Evolutionary conservation across 257 asterid species (phyloP), one percentile per base, ranked within the genome.

Genomic region (Sherardia arvensis): DNA sequence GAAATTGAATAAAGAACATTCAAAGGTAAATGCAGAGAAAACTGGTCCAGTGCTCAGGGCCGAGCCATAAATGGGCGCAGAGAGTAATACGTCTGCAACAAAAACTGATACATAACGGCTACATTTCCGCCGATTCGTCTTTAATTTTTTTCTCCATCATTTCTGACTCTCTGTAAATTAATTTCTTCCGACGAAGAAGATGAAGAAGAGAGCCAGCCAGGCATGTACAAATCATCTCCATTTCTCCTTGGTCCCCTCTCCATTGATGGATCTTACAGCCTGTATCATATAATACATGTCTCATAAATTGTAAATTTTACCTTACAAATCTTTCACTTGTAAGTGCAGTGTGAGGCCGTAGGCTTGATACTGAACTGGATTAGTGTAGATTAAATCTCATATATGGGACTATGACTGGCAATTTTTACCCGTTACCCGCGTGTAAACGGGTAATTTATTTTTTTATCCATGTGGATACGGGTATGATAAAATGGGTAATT

Each of bases 101-200:
- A 43, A 33, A 22, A 65, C 54, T 66, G 62, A 49, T 15, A 54
- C 18, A 32, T 38, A 53, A 40, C 64, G 56, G 71, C 64, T 55
- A 53, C 57, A 55, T n/a, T 55, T 25, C 30, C 71, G 71, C 71
- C 29, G 71, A 55, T 54, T 32, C 57, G 27, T 25, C 71, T 66
- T 66, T 36, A 66, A 51, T 65, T 33, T 64, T n/a, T 10, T 26
- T 63, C 51, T 12, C 56, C 23, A 23, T 15, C 0, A 20, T 53
- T 20, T 53, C 26, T 20, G 47, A 12, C 15, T 34, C 4, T 6
- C 38, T n/a, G n/a, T n/a, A n/a, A n/a, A n/a, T n/a, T n/a, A n/a
- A n/a, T n/a, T 18, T 4, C 18, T 26, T 45, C 17, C 18, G 66
- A 36, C 14, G 55, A 12, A 26, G 56, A 40, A 40, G 48, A 40